A percentile compares a stretch with the other conserved stretches of the same genome.
These are phyloP conservation scores for Exophiala sp. DNA, from an alignment of 2,329 filamentous ascomycete species.

Conservation along the genomic window DNA sequence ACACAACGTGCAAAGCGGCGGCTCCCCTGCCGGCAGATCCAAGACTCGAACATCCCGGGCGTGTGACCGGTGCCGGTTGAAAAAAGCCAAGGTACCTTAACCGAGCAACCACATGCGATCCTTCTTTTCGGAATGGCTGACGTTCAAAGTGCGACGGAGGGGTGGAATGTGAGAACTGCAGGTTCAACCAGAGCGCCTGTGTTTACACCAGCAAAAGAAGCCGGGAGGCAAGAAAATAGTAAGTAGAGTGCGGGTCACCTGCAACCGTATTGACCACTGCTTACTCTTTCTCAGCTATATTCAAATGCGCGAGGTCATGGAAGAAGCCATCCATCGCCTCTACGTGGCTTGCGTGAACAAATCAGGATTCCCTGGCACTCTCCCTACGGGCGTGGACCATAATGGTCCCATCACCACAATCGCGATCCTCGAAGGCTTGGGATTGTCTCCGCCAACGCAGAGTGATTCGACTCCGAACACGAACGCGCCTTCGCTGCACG, in stretches of 20 bases:
- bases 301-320: neutral
- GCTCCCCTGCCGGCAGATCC: neutral
- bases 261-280: neutral
- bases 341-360: neutral
- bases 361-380: neutral
- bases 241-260: neutral
- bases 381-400: neutral
- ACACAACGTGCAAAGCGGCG: neutral
- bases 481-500: too few species aligned
- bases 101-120: too few species aligned
- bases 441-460: neutral
- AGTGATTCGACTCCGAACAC: neutral
- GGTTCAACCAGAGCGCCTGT: neutral
- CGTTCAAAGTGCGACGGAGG: neutral
- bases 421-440: neutral
- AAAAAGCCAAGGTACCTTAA: neutral
- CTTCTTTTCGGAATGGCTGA: neutral
- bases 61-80: neutral
- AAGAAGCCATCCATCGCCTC: neutral
- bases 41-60: neutral
- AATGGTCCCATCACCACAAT: neutral
- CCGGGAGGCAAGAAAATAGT: neutral
- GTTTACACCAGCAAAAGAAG: neutral
- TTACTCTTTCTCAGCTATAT: neutral
- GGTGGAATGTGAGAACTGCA: neutral